Conservation (phyloP, 768 basidiomycete species). For the Tephrocybe sp. region DNA sequence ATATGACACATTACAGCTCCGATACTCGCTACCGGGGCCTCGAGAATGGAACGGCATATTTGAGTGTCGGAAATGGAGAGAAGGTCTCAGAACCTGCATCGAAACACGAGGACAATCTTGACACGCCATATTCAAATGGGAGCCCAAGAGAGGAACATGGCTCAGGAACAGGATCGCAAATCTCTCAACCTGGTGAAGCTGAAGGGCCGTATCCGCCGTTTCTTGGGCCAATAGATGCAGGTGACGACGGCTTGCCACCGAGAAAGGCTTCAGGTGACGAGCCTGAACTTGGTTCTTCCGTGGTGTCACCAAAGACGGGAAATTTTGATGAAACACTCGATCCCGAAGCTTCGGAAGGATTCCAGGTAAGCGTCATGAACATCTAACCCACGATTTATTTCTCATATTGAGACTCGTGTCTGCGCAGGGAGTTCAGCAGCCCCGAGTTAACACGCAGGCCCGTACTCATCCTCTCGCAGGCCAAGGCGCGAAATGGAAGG, state of each 20-base stretch:
- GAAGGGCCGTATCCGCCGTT: background rate
- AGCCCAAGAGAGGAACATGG: no score
- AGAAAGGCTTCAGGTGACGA: no score
- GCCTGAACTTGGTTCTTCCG: background rate
- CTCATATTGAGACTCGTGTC: no score
- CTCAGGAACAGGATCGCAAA: no score
- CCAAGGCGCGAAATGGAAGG: conserved; percentile 15
- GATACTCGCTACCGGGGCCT: background rate
- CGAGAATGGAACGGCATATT: background rate
- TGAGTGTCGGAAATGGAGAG: background rate
- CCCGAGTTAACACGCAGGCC: conserved; percentile 12
- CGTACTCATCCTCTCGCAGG: conserved; percentile 20
- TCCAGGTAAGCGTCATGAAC: conserved; percentile 10
- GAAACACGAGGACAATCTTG: background rate
- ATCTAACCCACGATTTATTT: no score
- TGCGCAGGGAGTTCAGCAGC: conserved; percentile 5
- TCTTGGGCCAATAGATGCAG: background rate
- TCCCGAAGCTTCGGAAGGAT: background rate
- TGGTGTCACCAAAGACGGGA: background rate
- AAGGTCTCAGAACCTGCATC: no score
- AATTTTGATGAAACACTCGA: background rate
- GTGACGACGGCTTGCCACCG: background rate
- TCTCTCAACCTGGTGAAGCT: no score
- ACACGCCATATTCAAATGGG: no score
- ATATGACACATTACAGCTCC: conserved; percentile 1